A percentile compares a stretch with the other conserved stretches of the same genome.
phyloP scores from a whole-genome alignment of 805 yeast species.

The Saccharomycodes ludwigii region DNA sequence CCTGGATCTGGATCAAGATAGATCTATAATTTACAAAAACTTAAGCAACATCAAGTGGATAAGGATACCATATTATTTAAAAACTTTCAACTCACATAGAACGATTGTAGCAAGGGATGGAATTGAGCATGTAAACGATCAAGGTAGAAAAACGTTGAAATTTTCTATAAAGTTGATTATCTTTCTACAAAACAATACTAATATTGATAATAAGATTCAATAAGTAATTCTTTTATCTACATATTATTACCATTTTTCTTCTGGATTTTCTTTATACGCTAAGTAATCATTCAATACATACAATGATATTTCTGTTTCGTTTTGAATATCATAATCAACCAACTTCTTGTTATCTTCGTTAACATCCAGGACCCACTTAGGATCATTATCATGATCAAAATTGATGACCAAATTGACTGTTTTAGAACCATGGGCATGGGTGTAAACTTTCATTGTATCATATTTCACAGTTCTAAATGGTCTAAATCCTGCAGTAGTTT shows the following conservation, averaged over 20 bases:
- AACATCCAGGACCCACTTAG: slow-evolving; percentile 48
- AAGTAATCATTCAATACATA: slow-evolving; percentile 59
- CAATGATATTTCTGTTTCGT: slow-evolving; percentile 87
- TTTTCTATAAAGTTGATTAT: slow-evolving; percentile 4
- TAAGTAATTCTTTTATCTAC: neutral
- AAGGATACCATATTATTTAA: slow-evolving; percentile 62
- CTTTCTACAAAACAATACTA: neutral
- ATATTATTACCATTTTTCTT: slow-evolving; percentile 71
- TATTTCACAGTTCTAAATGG: slow-evolving; percentile 71
- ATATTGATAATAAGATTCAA: neutral
- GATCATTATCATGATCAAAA: slow-evolving; percentile 60
- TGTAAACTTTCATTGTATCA: slow-evolving; percentile 74
- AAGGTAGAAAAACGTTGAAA: neutral
- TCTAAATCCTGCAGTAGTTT: slow-evolving; percentile 55
- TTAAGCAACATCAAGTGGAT: slow-evolving; percentile 62
- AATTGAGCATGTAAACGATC: slow-evolving; percentile 19
- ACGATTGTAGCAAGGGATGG: slow-evolving; percentile 75
- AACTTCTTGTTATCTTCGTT: slow-evolving; percentile 29
- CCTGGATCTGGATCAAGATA: slow-evolving; percentile 26
- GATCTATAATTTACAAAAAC: slow-evolving; percentile 33
- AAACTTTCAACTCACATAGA: slow-evolving; percentile 73
- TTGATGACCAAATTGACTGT: slow-evolving; percentile 87
- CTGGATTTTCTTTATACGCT: slow-evolving; percentile 68
- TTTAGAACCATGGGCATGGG: slow-evolving; percentile 91
- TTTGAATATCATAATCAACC: slow-evolving; percentile 47